Evolutionary conservation across 116 monocot genomes (phyloP), one percentile per base, ranked within the genome.

Genomic region (Cymodocea nodosa): DNA sequence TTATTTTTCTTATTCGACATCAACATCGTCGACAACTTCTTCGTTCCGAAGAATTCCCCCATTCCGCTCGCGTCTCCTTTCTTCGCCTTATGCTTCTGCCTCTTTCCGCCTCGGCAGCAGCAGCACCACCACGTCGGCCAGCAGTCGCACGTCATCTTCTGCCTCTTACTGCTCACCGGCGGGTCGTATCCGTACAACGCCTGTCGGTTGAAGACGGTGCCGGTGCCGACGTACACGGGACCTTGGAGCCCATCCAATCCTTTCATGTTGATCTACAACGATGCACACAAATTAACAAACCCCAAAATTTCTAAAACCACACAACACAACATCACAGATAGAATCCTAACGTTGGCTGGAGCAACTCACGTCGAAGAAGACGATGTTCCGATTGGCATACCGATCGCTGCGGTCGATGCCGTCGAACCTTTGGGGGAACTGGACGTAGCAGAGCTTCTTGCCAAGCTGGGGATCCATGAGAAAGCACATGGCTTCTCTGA

Each of bases 41-140:
- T 57, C 58, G 52, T 66, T 17, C 68, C 51, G 6, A 34, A 56
- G 11, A 54, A 39, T 56, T 50, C 56, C 16, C 20, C 56, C 35
- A 3, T 6, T 6, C 56, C 68, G n/a, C 39, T 52, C 1, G 15
- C 5, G 19, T 52, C 37, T 55, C 56, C 68, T 68, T 68, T 68
- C 68, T 56, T 40, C 17, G 55, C 15, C 39, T 20, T 20, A 10
- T 39, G 15, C 52, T n/a, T n/a, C n/a, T 68, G 57, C 23, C 22
- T 57, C 68, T 58, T 68, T 11, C 58, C 13, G 8, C 68, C 68
- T 0, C 54, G 44, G 48, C 76, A 78, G 61, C 94, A 89, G 79
- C 87, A 87, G 59, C 84, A 89, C 60, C 95, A 95, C 90, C 90
- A 95, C 0, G 95, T 83, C 0, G 95, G 90, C 90, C 90, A 95